Evolutionary conservation across 768 basidiomycete genomes (phyloP), one percentile per base, ranked within the genome.

Genomic region (Lactarius akahatsu): DNA sequence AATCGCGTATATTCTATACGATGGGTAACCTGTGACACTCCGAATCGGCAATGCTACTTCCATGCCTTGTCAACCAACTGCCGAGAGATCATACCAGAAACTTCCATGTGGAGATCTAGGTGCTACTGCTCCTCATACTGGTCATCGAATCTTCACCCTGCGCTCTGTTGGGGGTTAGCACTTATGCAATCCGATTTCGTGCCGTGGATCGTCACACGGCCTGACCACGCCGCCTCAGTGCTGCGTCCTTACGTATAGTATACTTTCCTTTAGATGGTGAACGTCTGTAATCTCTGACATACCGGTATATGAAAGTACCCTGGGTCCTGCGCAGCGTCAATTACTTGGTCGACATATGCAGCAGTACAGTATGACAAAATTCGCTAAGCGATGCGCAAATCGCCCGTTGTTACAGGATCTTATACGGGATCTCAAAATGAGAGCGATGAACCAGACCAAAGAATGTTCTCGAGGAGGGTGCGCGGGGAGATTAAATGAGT

Each of bases 101-200:
- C 92, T 64, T 94, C 92, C 0, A 91, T 92, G 73, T 87, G 88
- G 28, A 81, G 68, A 66, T 80, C 80, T 8, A 92, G 76, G 73
- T 93, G 91, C 0, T 74, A 73, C 55, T 91, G 80, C 63, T 81
- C 78, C 59, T 85, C 81, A 86, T 91, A 92, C 70, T 93, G 81
- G 56, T 78, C 67, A 2, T 11, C 70, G 67, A 57, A 94, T 85
- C 20, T 73, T 74, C n/a, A 92, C 85, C 0, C 88, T 88, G 0
- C 87, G 84, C 68, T 91, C 87, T 3, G 93, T 94, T 2, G 88
- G 86, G n/a, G 0, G 89, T 91, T 71, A 94, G 92, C 0, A 89
- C 90, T 76, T 92, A 91, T 10, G 89, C 87, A 64, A 94, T 77
- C n/a, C 92, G 84, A 26, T 52, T 7, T 15, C 13, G 26, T 52